These are phyloP conservation scores for Pestalotiopsis sp. DNA, from an alignment of 2,329 filamentous ascomycete genomes.

Conservation along the genomic window DNA sequence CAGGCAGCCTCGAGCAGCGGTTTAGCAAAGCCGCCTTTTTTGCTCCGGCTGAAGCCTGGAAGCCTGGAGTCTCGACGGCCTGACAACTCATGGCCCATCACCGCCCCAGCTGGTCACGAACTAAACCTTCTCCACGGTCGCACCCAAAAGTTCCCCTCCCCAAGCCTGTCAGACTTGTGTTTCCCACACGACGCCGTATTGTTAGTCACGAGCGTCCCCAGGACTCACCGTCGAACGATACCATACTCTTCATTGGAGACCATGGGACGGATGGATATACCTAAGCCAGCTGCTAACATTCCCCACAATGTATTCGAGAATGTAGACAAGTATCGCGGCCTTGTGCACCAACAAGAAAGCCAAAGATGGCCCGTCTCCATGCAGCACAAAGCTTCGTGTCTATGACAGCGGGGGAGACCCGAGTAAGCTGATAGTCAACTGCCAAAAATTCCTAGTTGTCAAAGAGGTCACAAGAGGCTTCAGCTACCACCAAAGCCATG, in stretches of 20 bases:
- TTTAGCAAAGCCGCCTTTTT: neutral
- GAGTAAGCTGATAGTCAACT: neutral
- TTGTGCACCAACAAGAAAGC: neutral
- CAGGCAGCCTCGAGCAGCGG: neutral
- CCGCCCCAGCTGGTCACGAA: neutral
- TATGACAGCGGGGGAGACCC: neutral
- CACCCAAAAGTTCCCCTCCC: neutral
- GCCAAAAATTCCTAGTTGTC: neutral
- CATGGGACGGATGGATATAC: too few relatives aligned
- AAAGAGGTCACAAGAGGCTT: neutral
- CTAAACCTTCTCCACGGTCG: neutral
- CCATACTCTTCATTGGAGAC: neutral
- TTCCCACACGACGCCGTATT: neutral
- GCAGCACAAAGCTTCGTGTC: neutral
- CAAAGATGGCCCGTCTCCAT: neutral
- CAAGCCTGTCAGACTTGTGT: constrained; percentile 5
- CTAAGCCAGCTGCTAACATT: neutral
- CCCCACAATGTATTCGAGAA: neutral
- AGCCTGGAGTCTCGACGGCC: neutral
- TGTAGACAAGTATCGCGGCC: neutral
- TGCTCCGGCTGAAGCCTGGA: neutral
- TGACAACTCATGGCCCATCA: neutral
- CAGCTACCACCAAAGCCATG: neutral
- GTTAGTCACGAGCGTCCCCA: constrained; percentile 9
- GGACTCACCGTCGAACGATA: neutral